Evolutionary conservation across 2,329 filamentous ascomycete species (phyloP).

Genomic region (Penicillium expansum): DNA sequence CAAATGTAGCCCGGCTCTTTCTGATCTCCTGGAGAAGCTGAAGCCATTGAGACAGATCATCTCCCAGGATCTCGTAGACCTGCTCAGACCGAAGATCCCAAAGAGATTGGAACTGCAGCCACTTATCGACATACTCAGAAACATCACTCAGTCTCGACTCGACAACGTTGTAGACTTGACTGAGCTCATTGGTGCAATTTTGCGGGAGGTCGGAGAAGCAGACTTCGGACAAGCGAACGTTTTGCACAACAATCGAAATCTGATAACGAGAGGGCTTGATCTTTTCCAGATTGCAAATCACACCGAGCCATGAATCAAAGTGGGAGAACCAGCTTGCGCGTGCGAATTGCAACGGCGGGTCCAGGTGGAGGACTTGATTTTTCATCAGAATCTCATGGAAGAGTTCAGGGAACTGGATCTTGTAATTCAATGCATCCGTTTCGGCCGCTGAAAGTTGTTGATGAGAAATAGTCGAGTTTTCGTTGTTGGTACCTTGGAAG

Average conservation of each 20-base stretch:
- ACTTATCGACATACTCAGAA: slow-evolving; percentile 87
- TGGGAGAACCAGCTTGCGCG: slow-evolving; percentile 91
- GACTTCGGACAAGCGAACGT: slow-evolving; percentile 47
- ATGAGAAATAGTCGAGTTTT: slow-evolving; percentile 24
- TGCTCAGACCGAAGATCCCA: slow-evolving; percentile 98
- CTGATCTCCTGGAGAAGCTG: slow-evolving; percentile 96
- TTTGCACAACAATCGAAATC: slow-evolving; percentile 64
- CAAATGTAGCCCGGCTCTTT: slow-evolving; percentile 92
- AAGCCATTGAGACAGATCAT: slow-evolving; percentile 88
- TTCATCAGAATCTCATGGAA: slow-evolving; percentile 95
- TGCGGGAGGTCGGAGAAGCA: slow-evolving; percentile 79
- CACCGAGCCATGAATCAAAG: slow-evolving; percentile 87
- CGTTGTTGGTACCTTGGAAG: slow-evolving; percentile 62
- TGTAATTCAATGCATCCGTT: slow-evolving; percentile 32
- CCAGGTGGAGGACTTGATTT: slow-evolving; percentile 95
- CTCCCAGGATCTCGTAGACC: slow-evolving; percentile 86
- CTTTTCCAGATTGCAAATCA: slow-evolving; percentile 88
- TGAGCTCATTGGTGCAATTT: slow-evolving; percentile 75
- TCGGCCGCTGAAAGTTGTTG: slow-evolving; percentile 24
- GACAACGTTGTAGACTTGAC: slow-evolving; percentile 75
- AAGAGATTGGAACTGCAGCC: slow-evolving; percentile 96
- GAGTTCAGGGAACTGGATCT: slow-evolving; percentile 51
- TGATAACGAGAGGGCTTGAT: slow-evolving; percentile 95
- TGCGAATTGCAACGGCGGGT: slow-evolving; percentile 87
- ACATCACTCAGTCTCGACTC: slow-evolving; percentile 80